Conservation (phyloP, 352 stramenopile genomes). For the Phytopythium helicoides region DNA sequence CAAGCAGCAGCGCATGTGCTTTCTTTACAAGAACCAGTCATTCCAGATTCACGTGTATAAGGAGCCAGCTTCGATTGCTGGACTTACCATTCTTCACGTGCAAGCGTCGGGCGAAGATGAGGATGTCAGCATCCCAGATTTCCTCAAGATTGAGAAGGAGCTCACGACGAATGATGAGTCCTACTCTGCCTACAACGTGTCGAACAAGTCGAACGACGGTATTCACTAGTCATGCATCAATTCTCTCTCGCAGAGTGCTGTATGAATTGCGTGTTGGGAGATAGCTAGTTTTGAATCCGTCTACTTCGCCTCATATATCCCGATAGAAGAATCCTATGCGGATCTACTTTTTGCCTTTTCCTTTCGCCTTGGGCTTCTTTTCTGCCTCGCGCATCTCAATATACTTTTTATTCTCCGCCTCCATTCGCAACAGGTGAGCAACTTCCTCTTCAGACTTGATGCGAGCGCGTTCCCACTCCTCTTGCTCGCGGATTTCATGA, state of each 20-base stretch:
- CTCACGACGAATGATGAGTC: conserved; percentile 49
- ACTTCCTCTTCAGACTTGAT: conserved; percentile 40
- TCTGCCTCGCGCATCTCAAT: conserved; percentile 33
- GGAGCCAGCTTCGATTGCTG: conserved; percentile 56
- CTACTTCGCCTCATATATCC: not conserved
- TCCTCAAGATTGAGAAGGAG: conserved; percentile 72
- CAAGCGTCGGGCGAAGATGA: conserved; percentile 65
- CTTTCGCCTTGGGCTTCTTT: conserved; percentile 53
- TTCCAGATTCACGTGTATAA: conserved; percentile 89
- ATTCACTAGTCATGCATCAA: not conserved
- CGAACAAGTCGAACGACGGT: conserved; percentile 33
- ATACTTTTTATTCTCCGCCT: conserved; percentile 58
- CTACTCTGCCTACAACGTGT: conserved; percentile 84
- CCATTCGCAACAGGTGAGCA: conserved; percentile 42
- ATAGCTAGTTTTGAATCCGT: conserved; percentile 4
- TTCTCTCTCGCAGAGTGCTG: not conserved
- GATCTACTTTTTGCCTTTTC: conserved; percentile 57
- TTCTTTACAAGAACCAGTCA: conserved; percentile 84
- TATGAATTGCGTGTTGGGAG: not conserved
- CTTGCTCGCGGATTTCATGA: conserved; percentile 35
- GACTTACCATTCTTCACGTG: conserved; percentile 69
- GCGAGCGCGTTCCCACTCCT: conserved; percentile 52
- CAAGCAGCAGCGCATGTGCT: conserved; percentile 88
- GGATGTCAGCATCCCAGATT: conserved; percentile 66
- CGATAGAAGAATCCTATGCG: conserved; percentile 8